Conservation (phyloP, 371 early-diverging fungal genomes). For the Conidiobolus incongruus region DNA sequence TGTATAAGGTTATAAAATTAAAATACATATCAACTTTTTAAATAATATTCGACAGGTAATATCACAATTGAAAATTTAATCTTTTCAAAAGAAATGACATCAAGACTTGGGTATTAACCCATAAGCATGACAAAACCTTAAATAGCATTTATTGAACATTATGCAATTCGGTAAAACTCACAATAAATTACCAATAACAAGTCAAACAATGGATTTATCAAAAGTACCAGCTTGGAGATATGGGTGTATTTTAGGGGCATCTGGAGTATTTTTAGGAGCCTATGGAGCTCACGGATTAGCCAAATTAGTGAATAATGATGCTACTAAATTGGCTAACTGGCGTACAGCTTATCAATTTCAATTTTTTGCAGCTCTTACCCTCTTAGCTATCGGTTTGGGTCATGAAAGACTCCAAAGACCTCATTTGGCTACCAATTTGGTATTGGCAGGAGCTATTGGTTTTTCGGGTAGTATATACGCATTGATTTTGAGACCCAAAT, state of each 20-base stretch:
- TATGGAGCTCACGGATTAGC: conserved; percentile 54
- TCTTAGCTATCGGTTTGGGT: conserved; percentile 18
- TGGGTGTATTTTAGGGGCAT: conserved; percentile 34
- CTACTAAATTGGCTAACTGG: conserved; percentile 31
- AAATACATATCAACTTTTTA: too few species aligned
- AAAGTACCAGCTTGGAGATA: too few species aligned
- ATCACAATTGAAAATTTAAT: too few species aligned
- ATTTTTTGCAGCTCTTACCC: conserved; percentile 33
- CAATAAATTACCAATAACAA: too few species aligned
- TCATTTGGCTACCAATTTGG: conserved; percentile 18
- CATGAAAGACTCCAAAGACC: conserved; percentile 9
- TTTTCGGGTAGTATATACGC: conserved; percentile 44
- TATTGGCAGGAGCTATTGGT: conserved; percentile 29
- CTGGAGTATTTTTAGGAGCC: conserved; percentile 44
- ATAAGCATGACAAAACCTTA: too few species aligned
- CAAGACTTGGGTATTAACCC: too few species aligned
- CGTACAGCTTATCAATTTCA: conserved; percentile 39
- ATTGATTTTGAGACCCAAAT: conserved; percentile 18
- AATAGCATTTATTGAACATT: too few species aligned
- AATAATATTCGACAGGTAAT: too few species aligned
- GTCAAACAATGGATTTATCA: too few species aligned
- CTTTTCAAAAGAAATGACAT: too few species aligned
- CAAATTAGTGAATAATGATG: conserved; percentile 30
- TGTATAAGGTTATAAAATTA: too few species aligned
- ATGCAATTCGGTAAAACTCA: too few species aligned